These are phyloP conservation scores for Eimeria zaria DNA, from an alignment of 169 alveolate genomes.

Conservation along the genomic window DNA sequence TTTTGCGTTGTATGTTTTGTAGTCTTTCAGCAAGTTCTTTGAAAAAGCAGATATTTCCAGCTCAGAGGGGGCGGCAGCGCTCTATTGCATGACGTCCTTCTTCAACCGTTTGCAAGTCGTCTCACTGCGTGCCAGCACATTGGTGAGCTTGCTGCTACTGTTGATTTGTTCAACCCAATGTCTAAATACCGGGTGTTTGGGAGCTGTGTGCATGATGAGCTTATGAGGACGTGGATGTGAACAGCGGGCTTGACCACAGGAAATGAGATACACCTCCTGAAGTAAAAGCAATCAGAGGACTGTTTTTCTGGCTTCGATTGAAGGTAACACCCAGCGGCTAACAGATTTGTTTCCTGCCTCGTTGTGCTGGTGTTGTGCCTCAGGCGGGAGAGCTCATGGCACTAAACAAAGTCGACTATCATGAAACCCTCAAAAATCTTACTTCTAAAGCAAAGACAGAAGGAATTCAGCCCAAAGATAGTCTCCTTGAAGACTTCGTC, in stretches of 20 bases:
- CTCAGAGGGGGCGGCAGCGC: conserved; percentile 65
- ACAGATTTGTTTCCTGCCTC: background rate
- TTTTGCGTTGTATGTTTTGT: background rate
- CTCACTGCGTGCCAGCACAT: conserved; percentile 68
- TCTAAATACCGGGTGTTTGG: background rate
- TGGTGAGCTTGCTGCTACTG: conserved; percentile 59
- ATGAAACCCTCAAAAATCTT: background rate
- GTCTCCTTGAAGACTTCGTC: conserved; percentile 53
- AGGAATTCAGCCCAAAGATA: conserved; percentile 72
- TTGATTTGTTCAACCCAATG: background rate
- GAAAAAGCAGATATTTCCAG: conserved; percentile 45
- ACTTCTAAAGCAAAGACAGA: conserved; percentile 68
- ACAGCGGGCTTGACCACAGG: background rate
- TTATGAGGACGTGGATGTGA: background rate
- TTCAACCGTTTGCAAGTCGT: conserved; percentile 78
- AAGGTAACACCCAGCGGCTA: background rate
- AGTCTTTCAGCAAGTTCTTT: conserved; percentile 73
- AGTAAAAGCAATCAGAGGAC: background rate
- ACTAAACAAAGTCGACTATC: conserved; percentile 38
- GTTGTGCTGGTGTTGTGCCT: background rate
- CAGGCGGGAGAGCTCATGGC: conserved; percentile 81
- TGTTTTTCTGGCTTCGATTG: background rate
- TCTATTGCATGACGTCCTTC: conserved; percentile 81
- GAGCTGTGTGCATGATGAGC: background rate
- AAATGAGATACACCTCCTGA: background rate